Percentiles rank a stretch among this genome's conserved stretches.
These are phyloP conservation scores for Umbelopsis sp. DNA, from an alignment of 371 early-diverging fungal genomes.

Conservation along the genomic window DNA sequence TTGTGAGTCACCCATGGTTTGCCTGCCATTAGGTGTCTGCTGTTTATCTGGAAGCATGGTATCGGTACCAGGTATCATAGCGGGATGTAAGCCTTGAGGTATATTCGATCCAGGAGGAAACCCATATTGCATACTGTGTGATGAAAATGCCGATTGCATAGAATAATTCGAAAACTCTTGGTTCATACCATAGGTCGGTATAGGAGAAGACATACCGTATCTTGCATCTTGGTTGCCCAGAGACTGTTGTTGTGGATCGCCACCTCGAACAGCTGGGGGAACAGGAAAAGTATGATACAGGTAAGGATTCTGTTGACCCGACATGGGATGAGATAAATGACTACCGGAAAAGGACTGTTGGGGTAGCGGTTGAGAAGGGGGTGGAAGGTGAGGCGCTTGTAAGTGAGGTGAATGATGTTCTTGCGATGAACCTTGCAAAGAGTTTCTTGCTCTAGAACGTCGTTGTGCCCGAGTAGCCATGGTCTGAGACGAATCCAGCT, in stretches of 20 bases:
- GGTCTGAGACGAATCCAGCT: slow-evolving; percentile 1
- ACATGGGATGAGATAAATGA: slow-evolving; percentile 33
- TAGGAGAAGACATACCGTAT: slow-evolving; percentile 10
- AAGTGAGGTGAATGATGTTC: slow-evolving; percentile 17
- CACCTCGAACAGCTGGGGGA: slow-evolving; percentile 15
- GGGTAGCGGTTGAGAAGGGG: background rate
- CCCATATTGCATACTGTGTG: slow-evolving; percentile 1
- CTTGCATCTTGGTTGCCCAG: slow-evolving; percentile 14
- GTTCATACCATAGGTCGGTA: background rate
- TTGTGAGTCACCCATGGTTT: background rate
- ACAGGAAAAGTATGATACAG: slow-evolving; percentile 30
- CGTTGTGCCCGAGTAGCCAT: background rate
- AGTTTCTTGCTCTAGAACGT: background rate
- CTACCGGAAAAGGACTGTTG: slow-evolving; percentile 19
- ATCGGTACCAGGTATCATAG: slow-evolving; percentile 12
- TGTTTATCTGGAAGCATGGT: slow-evolving; percentile 10
- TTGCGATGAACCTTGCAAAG: background rate
- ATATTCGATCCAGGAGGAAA: slow-evolving; percentile 15
- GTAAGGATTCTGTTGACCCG: slow-evolving; percentile 27
- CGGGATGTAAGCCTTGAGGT: slow-evolving; percentile 16
- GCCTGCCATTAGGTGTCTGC: background rate
- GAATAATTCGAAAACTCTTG: slow-evolving; percentile 14
- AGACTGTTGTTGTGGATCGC: background rate
- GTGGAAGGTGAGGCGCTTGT: background rate
- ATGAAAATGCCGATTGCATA: slow-evolving; percentile 10